Evolutionary conservation across 2,329 filamentous ascomycete genomes (phyloP), one percentile per base, ranked within the genome.

Genomic region (Aspergillus latus): DNA sequence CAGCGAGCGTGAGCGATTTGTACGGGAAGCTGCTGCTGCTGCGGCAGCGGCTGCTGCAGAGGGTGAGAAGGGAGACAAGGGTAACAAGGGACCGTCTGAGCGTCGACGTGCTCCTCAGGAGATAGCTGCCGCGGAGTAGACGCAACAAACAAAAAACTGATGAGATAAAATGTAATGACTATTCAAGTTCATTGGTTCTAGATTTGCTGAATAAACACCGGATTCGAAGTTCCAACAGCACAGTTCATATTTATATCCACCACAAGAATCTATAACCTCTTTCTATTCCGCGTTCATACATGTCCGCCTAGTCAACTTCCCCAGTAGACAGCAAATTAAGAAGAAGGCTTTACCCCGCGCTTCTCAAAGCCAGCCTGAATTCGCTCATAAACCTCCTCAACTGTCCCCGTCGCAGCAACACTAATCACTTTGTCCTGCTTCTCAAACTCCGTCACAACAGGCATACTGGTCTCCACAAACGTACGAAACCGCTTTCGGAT

Each of bases 401-500:
- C 87, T 6, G 76, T 67, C 43, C 84, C 82, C 28, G 86, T 88
- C 30, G 92, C 90, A 66, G 87, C 81, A 44, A 97, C 82, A 78
- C 87, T 89, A 72, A 96, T 84, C 13, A 97, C 91, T 71, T 87
- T 87, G 66, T 84, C 86, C 76, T 92, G 80, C 67, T 81, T 80
- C 69, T 88, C 86, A 73, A 89, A 97, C 72, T 90, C 85, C 65
- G 96, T 83, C 53, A 99, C 91, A 46, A 97, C 94, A 28, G 94
- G 94, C 93, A 97, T 97, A 77, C 91, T 96, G 2, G 92, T 96
- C 76, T 97, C 92, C 66, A 95, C 80, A 71, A 97, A 99, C 3
- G 88, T 92, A 71, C 86, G 87, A 82, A 99, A 99, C 56, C 94
- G 85, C 87, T 99, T 99, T 79, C 89, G 88, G 74, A 97, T 99